These are phyloP conservation scores for Cryptosporidium canis DNA, from an alignment of 169 alveolate species.

Conservation along the genomic window DNA sequence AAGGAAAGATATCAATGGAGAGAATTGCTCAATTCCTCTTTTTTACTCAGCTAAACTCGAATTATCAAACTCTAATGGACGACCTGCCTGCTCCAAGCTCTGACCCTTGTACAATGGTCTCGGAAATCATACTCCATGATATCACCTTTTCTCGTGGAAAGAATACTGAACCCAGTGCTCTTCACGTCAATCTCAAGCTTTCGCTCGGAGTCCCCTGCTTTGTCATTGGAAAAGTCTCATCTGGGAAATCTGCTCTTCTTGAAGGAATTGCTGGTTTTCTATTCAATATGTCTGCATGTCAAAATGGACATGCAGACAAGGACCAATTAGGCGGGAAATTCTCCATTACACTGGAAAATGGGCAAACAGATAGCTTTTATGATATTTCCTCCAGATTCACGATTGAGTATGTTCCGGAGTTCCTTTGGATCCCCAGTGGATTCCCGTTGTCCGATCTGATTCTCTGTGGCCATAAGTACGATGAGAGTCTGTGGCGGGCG, in stretches of 20 bases:
- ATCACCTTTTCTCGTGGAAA: background rate
- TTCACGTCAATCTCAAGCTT: background rate
- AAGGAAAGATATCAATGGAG: slow-evolving; percentile 34
- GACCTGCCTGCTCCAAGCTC: background rate
- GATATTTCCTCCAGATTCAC: background rate
- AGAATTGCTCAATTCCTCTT: slow-evolving; percentile 49
- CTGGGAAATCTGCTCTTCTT: slow-evolving; percentile 60
- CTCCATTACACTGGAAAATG: background rate
- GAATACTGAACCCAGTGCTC: background rate
- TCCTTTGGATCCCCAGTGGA: slow-evolving; percentile 46
- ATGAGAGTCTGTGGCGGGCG: background rate
- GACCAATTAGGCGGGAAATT: background rate
- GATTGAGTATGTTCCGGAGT: slow-evolving; percentile 32
- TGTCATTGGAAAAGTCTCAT: slow-evolving; percentile 17
- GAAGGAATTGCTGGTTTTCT: slow-evolving; percentile 51
- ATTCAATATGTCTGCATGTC: background rate
- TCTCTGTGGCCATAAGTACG: slow-evolving; percentile 25
- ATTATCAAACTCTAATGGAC: background rate
- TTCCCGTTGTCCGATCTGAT: slow-evolving; percentile 29
- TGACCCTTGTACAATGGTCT: background rate
- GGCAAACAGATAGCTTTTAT: background rate
- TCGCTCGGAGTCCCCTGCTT: slow-evolving; percentile 24
- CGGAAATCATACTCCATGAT: background rate
- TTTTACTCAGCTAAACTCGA: background rate
- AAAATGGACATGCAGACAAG: background rate